These are phyloP conservation scores for Recurvomyces mirabilis DNA, from an alignment of 495 filamentous ascomycete species.

Conservation along the genomic window DNA sequence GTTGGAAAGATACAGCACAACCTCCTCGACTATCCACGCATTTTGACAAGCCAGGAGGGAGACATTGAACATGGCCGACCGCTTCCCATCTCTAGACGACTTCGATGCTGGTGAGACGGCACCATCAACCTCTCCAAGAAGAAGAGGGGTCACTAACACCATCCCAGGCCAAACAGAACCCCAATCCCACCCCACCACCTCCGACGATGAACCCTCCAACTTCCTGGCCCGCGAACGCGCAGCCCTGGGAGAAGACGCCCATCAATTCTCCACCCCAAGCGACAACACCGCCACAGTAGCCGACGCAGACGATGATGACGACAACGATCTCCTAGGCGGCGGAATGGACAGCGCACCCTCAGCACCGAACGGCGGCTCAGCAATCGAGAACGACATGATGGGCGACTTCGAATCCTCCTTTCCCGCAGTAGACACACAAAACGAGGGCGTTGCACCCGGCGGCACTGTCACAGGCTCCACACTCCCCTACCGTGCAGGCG, in stretches of 20 bases:
- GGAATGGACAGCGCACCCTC: slow-evolving; percentile 26
- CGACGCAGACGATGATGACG: slow-evolving; percentile 55
- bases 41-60: background rate
- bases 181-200: slow-evolving; percentile 32
- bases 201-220: slow-evolving; percentile 46
- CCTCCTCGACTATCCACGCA: no score
- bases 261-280: slow-evolving; percentile 71
- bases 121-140: slow-evolving; percentile 4
- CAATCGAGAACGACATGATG: slow-evolving; percentile 41
- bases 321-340: slow-evolving; percentile 61
- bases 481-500: slow-evolving; percentile 50
- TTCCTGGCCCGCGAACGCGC: slow-evolving; percentile 87
- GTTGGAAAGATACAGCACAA: background rate
- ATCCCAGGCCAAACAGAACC: slow-evolving; percentile 48
- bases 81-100: slow-evolving; percentile 94
- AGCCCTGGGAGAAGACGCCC: slow-evolving; percentile 78
- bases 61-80: slow-evolving; percentile 67
- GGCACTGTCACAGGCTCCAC: slow-evolving; percentile 76
- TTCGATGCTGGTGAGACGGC: slow-evolving; percentile 75
- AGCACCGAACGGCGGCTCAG: slow-evolving; percentile 20
- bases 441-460: slow-evolving; percentile 82
- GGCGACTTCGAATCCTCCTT: slow-evolving; percentile 78
- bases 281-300: slow-evolving; percentile 52
- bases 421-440: slow-evolving; percentile 66
- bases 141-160: slow-evolving; percentile 13